These are phyloP conservation scores for Henckelia pumila DNA, from an alignment of 257 asterid genomes.

Conservation along the genomic window DNA sequence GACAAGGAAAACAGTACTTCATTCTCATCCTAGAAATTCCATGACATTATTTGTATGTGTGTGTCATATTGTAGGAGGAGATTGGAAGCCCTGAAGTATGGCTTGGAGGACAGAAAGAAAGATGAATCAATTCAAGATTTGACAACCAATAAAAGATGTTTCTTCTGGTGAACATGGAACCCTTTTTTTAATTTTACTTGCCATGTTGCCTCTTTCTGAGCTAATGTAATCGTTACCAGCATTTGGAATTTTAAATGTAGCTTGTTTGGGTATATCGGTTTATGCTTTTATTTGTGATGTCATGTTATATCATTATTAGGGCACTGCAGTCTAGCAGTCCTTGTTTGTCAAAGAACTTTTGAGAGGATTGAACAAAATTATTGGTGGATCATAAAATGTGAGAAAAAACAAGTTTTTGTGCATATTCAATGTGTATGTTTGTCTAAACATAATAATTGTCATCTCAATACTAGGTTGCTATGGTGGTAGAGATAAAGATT, in stretches of 20 bases:
- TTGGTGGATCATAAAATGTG: not conserved
- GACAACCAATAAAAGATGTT: slow-evolving; percentile 57
- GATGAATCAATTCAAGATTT: slow-evolving; percentile 38
- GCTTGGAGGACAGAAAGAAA: slow-evolving; percentile 60
- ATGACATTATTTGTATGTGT: not conserved
- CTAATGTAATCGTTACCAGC: not conserved
- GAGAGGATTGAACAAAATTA: not conserved
- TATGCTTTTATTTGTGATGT: slow-evolving; percentile 5
- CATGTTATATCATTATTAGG: not conserved
- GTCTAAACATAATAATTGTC: too few species aligned
- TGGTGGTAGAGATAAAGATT: not conserved
- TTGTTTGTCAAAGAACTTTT: not conserved
- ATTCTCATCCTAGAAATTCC: not conserved
- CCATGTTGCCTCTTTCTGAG: not conserved
- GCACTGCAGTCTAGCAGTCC: not conserved
- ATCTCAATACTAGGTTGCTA: not conserved
- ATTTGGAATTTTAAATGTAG: slow-evolving; percentile 6
- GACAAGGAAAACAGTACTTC: not conserved
- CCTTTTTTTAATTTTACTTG: not conserved
- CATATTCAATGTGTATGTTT: too few species aligned
- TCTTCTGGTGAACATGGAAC: slow-evolving; percentile 53
- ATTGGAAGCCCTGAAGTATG: slow-evolving; percentile 70
- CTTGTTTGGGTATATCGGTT: not conserved
- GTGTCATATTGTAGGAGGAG: slow-evolving; percentile 45
- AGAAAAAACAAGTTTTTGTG: too few species aligned